Conservation (phyloP, 257 asterid genomes). For the Fraxinus pennsylvanica region DNA sequence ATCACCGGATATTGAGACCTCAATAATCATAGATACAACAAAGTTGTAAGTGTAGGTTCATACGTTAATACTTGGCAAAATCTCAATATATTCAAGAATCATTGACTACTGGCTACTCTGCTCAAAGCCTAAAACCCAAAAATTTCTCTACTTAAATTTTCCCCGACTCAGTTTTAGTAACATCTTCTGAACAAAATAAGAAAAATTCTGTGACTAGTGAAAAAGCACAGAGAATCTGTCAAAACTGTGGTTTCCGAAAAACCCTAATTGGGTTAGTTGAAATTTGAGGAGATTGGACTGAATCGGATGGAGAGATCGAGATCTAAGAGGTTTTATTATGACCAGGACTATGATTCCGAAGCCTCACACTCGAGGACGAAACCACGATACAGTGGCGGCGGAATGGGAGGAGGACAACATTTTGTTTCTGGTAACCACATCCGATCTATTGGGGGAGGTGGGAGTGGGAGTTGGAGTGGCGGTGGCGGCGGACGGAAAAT, state of each 20-base stretch:
- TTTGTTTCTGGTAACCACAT: conserved; percentile 45
- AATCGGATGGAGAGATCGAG: conserved; percentile 78
- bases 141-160: neutral
- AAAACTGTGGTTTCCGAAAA: conserved; percentile 15
- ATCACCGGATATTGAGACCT: neutral
- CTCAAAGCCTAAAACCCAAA: neutral
- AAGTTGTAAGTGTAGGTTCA: neutral
- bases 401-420: conserved; percentile 50
- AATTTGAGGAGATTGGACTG: conserved; percentile 12
- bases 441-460: conserved; percentile 35
- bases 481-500: conserved; percentile 58
- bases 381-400: conserved; percentile 48
- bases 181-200: neutral
- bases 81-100: neutral
- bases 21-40: neutral
- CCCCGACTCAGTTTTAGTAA: neutral
- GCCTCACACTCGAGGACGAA: conserved; percentile 58
- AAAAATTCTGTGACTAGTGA: neutral
- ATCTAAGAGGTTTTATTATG: conserved; percentile 75
- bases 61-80: neutral
- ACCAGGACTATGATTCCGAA: conserved; percentile 76
- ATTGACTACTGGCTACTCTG: neutral
- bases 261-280: conserved; percentile 37
- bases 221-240: conserved; percentile 12
- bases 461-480: conserved; percentile 40